Evolutionary conservation across 306 rosid genomes (phyloP), one percentile per base, ranked within the genome.

Genomic region (Rosa chinensis): DNA sequence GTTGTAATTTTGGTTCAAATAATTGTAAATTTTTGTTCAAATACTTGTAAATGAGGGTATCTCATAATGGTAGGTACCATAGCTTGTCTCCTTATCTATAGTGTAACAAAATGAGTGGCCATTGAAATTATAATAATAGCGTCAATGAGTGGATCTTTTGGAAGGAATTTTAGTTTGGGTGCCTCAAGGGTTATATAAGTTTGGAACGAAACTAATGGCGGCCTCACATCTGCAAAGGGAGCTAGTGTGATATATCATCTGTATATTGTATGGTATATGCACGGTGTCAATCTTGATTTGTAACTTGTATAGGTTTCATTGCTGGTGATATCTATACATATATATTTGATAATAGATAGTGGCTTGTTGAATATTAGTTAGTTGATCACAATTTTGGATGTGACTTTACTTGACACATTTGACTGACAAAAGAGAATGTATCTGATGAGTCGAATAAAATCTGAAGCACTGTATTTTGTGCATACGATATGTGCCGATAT

Each of bases 141-240:
- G 55, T 76, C 66, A 67, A 55, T 44, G 47, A 68, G n/a, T 73
- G 85, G 73, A 35, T 67, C 61, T 45, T 62, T 77, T 66, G 28
- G 77, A 77, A 78, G 74, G 76, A 77, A 73, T 52, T 72, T 77
- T 32, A 32, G 2, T 32, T 8, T 42, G 1, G 8, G 67, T 44
- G 76, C 76, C 69, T 77, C 80, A 69, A 67, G 78, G 81, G 10
- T 18, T 45, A 45, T 25, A 42, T 58, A 76, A 67, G 17, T 70
- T 64, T 45, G 77, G 75, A 77, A 79, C 75, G 49, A 18, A 61
- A 77, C 75, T 76, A 70, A 70, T 77, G 11, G 82, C 70, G 63
- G 20, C 73, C 50, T 37, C 77, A 49, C 70, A 78, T 76, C 83
- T 71, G 66, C 10, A 67, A 49, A 80, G 59, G 81, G 66, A 72